Conservation (phyloP, 257 asterid genomes). For the Nicotiana tabacum region DNA sequence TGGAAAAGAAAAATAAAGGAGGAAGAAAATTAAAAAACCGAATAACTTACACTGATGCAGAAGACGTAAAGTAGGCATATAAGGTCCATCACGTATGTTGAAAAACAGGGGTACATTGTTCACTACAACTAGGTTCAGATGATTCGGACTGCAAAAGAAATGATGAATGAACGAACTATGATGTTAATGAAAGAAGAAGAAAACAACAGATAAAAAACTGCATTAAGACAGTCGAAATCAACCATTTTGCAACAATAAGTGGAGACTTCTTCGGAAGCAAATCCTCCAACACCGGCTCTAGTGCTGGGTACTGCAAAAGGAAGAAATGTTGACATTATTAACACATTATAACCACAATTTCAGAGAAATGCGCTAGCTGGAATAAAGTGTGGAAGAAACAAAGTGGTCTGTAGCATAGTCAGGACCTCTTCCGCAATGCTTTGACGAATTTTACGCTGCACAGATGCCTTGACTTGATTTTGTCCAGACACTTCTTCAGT, state of each 20-base stretch:
- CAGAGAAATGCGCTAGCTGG: background rate
- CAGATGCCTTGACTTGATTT: slow-evolving; percentile 99
- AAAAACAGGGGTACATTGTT: slow-evolving; percentile 92
- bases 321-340: slow-evolving; percentile 1
- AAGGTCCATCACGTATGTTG: slow-evolving; percentile 97
- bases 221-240: slow-evolving; percentile 3
- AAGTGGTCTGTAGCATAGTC: slow-evolving; percentile 15
- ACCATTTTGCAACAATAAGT: slow-evolving; percentile 96
- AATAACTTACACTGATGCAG: slow-evolving; percentile 88
- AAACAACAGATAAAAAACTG: background rate
- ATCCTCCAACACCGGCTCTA: slow-evolving; percentile 84
- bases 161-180: background rate
- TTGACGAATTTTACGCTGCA: slow-evolving; percentile 88
- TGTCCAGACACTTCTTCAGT: slow-evolving; percentile 96
- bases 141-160: slow-evolving; percentile 64
- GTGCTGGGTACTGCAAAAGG: slow-evolving; percentile 72
- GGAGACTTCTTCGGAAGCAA: slow-evolving; percentile 96
- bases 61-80: slow-evolving; percentile 98
- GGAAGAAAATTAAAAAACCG: background rate
- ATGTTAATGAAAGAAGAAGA: background rate
- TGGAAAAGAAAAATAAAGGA: background rate
- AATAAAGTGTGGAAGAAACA: background rate
- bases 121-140: slow-evolving; percentile 92
- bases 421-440: slow-evolving; percentile 89
- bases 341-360: background rate